Conservation (phyloP, 192 early-diverging fungal species). For the Ambispora gerdemannii region DNA sequence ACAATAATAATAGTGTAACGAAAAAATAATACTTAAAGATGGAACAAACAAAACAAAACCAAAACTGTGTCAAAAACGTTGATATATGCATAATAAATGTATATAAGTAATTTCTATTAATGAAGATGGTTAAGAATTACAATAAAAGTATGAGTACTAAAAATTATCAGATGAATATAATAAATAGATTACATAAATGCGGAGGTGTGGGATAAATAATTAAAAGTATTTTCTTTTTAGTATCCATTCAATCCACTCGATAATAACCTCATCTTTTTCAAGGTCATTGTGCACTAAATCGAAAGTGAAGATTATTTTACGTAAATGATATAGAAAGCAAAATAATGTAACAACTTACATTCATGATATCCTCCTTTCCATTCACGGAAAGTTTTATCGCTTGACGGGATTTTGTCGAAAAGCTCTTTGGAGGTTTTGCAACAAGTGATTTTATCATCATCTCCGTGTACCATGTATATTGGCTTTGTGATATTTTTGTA, state of each 20-base stretch:
- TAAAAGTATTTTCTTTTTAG: too few relatives aligned
- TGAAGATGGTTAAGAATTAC: too few relatives aligned
- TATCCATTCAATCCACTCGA: constrained; percentile 42
- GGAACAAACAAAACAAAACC: too few relatives aligned
- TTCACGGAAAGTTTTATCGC: constrained; percentile 41
- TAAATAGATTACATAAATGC: too few relatives aligned
- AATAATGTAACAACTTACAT: constrained; percentile 30
- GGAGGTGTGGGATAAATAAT: too few relatives aligned
- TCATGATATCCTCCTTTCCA: constrained; percentile 40
- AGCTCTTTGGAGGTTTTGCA: constrained; percentile 35
- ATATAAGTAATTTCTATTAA: too few relatives aligned
- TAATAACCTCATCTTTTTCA: constrained; percentile 41
- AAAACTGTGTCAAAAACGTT: too few relatives aligned
- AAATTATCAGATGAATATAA: too few relatives aligned
- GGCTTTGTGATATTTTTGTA: constrained; percentile 44
- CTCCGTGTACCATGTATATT: constrained; percentile 53
- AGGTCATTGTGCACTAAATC: constrained; percentile 41
- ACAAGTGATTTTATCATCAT: constrained; percentile 46
- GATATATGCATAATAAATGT: too few relatives aligned
- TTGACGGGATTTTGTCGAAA: constrained; percentile 39
- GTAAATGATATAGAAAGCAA: not conserved
- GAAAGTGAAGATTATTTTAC: not conserved
- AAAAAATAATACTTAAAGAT: too few relatives aligned
- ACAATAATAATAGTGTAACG: too few relatives aligned
- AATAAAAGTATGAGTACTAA: too few relatives aligned